Conservation (phyloP, 2,329 filamentous ascomycete species). For the Plenodomus lindquistii region DNA sequence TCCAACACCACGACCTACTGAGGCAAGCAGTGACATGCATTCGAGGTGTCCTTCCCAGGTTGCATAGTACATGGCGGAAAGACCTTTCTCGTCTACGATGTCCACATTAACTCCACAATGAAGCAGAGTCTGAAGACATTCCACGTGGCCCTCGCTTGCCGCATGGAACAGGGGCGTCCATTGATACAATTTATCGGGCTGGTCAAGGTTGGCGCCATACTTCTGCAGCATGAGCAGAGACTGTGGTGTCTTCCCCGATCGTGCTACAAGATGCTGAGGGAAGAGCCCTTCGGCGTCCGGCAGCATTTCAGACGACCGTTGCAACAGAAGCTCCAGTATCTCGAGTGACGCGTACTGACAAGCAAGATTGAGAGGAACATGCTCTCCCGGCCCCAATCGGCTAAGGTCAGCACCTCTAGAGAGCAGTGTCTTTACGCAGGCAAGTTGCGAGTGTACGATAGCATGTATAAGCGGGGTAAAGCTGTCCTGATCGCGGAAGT, state of each 20-base stretch:
- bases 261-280: constrained; percentile 93
- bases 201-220: constrained; percentile 87
- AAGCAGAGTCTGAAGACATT: constrained; percentile 80
- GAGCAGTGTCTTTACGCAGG: constrained; percentile 79
- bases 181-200: constrained; percentile 92
- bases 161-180: constrained; percentile 98
- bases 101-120: constrained; percentile 77
- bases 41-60: constrained; percentile 96
- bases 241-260: constrained; percentile 80
- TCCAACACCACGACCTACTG: constrained; percentile 47
- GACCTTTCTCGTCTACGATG: constrained; percentile 85
- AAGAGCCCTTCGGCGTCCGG: constrained; percentile 95
- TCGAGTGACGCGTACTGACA: constrained; percentile 89
- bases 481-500: constrained; percentile 92
- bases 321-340: constrained; percentile 82
- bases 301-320: constrained; percentile 78
- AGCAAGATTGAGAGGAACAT: constrained; percentile 91
- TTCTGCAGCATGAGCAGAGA: constrained; percentile 79
- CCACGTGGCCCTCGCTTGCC: constrained; percentile 91
- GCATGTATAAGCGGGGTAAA: constrained; percentile 95
- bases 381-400: constrained; percentile 82
- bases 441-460: constrained; percentile 83
- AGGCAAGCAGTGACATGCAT: constrained; percentile 86
- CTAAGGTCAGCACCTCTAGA: constrained; percentile 81
- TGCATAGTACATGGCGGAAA: constrained; percentile 97